Conservation (phyloP, 2,329 filamentous ascomycete species). For the Aspergillus sp. region DNA sequence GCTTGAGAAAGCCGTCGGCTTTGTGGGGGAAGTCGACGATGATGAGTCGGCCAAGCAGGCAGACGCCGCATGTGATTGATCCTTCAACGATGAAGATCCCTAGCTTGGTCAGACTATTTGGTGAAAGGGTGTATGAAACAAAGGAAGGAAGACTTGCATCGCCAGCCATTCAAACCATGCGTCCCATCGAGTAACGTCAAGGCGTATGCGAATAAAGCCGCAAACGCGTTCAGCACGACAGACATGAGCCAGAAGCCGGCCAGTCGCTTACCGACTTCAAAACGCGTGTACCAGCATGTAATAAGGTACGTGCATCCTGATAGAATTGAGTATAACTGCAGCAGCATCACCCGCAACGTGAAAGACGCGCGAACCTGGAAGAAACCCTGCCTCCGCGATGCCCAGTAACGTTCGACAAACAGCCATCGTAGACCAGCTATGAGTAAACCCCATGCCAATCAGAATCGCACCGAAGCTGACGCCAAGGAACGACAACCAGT, state of each 20-base stretch:
- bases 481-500: constrained; percentile 28
- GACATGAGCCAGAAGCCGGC: constrained; percentile 24
- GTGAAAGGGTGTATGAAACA: no score
- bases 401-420: constrained; percentile 30
- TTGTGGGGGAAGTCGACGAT: constrained; percentile 42
- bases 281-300: constrained; percentile 38
- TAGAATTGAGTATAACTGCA: no score
- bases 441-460: constrained; percentile 33
- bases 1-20: constrained; percentile 25
- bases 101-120: neutral
- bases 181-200: constrained; percentile 30
- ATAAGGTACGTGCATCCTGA: constrained; percentile 36
- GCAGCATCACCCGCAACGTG: no score
- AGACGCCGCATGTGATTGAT: constrained; percentile 30
- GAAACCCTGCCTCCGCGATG: constrained; percentile 28
- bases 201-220: constrained; percentile 39
- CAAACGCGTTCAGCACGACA: constrained; percentile 25
- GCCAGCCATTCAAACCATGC: constrained; percentile 33
- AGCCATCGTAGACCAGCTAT: constrained; percentile 31
- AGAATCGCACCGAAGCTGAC: constrained; percentile 24
- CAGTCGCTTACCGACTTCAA: constrained; percentile 33
- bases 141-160: constrained; percentile 4
- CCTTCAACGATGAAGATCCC: constrained; percentile 30
- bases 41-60: constrained; percentile 32
- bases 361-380: constrained; percentile 21